A percentile compares a stretch with the other conserved stretches of the same genome.
These are phyloP conservation scores for Brassica hybrid DNA, from an alignment of 441 rosid species.

Conservation along the genomic window DNA sequence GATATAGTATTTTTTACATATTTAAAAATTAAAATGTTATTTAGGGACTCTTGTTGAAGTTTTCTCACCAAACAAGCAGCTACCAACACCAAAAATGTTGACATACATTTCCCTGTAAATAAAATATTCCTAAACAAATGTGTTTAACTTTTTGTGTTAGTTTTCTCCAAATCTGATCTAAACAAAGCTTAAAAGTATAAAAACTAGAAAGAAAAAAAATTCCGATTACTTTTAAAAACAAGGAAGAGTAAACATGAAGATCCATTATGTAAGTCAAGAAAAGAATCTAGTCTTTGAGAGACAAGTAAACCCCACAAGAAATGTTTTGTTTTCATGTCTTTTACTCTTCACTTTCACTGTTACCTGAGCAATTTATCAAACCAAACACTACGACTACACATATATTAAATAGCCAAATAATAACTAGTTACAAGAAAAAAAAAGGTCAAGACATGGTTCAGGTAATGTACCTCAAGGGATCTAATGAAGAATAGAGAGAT, in stretches of 20 bases:
- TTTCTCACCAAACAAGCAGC: slow-evolving; percentile 44
- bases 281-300: slow-evolving; percentile 17
- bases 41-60: slow-evolving; percentile 35
- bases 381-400: slow-evolving; percentile 33
- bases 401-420: slow-evolving; percentile 8
- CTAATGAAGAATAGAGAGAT: slow-evolving; percentile 18
- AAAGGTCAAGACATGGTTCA: slow-evolving; percentile 12
- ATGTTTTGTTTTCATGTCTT: slow-evolving; percentile 13
- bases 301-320: slow-evolving; percentile 41
- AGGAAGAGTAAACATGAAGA: slow-evolving; percentile 41
- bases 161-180: slow-evolving; percentile 35
- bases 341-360: slow-evolving; percentile 28
- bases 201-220: background rate
- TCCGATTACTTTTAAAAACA: background rate
- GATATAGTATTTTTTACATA: background rate
- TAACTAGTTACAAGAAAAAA: background rate
- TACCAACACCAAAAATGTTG: slow-evolving; percentile 35
- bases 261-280: slow-evolving; percentile 11
- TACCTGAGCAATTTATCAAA: slow-evolving; percentile 40
- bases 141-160: slow-evolving; percentile 1
- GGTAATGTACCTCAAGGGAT: slow-evolving; percentile 38
- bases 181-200: slow-evolving; percentile 29
- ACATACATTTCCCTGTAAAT: slow-evolving; percentile 14
- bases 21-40: slow-evolving; percentile 17
- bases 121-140: slow-evolving; percentile 17